These are phyloP conservation scores for Lathyrus aphaca DNA, from an alignment of 306 rosid genomes.

Conservation along the genomic window DNA sequence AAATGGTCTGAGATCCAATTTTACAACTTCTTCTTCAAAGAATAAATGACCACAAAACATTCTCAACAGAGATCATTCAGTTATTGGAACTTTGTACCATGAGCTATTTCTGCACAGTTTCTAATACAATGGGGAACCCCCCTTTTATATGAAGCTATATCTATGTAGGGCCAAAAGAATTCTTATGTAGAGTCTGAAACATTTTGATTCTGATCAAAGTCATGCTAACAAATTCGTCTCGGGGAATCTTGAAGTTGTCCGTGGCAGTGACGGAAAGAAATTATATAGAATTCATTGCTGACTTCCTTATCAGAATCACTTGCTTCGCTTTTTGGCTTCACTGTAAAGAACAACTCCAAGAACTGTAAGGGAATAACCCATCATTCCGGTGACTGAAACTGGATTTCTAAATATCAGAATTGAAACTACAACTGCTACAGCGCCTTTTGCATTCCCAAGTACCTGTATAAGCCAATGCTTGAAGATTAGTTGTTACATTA, in stretches of 20 bases:
- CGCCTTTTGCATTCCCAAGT: slow-evolving; percentile 99
- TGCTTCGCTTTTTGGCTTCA: slow-evolving; percentile 99
- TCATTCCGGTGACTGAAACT: slow-evolving; percentile 98
- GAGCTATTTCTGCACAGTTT: slow-evolving; percentile 61
- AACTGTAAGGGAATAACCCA: slow-evolving; percentile 91
- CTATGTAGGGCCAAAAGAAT: slow-evolving; percentile 44
- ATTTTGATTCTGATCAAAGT: slow-evolving; percentile 47
- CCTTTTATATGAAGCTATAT: slow-evolving; percentile 51
- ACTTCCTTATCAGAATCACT: slow-evolving; percentile 50
- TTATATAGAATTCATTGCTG: slow-evolving; percentile 43
- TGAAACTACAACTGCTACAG: slow-evolving; percentile 97
- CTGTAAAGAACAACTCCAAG: slow-evolving; percentile 90
- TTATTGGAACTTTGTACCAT: slow-evolving; percentile 64
- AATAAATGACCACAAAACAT: slow-evolving; percentile 53
- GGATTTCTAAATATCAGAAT: slow-evolving; percentile 94
- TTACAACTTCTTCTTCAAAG: slow-evolving; percentile 63
- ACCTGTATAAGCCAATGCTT: slow-evolving; percentile 61
- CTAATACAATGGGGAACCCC: slow-evolving; percentile 66
- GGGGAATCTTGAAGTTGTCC: slow-evolving; percentile 42
- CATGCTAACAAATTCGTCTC: slow-evolving; percentile 49
- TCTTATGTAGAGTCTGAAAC: slow-evolving; percentile 42
- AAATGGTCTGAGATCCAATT: slow-evolving; percentile 49
- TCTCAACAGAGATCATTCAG: slow-evolving; percentile 54
- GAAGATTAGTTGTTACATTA: slow-evolving; percentile 25
- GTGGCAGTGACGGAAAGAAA: slow-evolving; percentile 40